Conservation (phyloP, 345 rosid species). For the Zanthoxylum bungeanum region DNA sequence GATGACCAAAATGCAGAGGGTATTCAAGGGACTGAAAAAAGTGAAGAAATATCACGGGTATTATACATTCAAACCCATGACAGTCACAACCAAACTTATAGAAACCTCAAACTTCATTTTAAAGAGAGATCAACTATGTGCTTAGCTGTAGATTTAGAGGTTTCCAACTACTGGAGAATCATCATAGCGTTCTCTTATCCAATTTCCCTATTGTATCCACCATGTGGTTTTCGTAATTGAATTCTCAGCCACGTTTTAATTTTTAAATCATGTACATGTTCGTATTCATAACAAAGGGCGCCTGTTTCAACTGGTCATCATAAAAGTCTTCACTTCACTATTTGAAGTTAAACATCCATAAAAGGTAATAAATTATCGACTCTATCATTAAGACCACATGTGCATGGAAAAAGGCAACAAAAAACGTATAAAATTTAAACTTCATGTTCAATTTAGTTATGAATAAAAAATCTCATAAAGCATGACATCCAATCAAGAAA, state of each 20-base stretch:
- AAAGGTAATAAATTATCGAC: background rate
- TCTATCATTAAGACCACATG: background rate
- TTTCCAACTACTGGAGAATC: slow-evolving; percentile 2
- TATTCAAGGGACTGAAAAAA: slow-evolving; percentile 1
- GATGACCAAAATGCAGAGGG: slow-evolving; percentile 16
- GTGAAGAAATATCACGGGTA: background rate
- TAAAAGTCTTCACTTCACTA: background rate
- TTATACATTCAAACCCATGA: background rate
- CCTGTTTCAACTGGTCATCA: background rate
- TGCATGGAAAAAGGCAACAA: background rate
- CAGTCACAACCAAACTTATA: background rate
- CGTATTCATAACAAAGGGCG: background rate
- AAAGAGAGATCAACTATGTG: background rate
- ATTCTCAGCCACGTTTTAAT: background rate
- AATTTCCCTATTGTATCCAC: background rate
- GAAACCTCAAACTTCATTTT: background rate
- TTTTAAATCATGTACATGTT: background rate
- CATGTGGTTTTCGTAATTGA: background rate
- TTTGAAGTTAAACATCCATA: background rate
- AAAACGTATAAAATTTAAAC: background rate
- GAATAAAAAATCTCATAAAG: background rate
- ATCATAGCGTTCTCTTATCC: background rate
- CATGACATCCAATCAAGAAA: background rate
- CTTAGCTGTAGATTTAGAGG: background rate
- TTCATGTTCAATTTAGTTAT: background rate